Conservation (phyloP, 495 filamentous ascomycete species). For the Hamigera avellanea region DNA sequence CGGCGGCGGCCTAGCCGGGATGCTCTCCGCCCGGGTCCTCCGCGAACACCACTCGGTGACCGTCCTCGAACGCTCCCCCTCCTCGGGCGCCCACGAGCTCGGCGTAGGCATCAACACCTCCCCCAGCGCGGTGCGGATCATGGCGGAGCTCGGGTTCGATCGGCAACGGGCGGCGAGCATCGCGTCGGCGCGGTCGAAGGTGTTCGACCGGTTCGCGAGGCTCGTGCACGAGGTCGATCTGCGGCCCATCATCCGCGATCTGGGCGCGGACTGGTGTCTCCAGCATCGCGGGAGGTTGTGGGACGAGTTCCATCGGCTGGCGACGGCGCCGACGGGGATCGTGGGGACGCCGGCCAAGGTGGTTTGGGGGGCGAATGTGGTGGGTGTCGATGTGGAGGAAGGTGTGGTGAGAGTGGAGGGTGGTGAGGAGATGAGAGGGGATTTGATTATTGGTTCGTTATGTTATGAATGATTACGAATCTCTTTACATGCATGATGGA, state of each 20-base stretch:
- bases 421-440: slow-evolving; percentile 1
- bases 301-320: slow-evolving; percentile 4
- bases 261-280: slow-evolving; percentile 1
- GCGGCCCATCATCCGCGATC: not conserved
- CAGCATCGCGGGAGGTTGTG: slow-evolving; percentile 5
- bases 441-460: too few relatives aligned
- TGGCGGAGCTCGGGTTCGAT: slow-evolving; percentile 5
- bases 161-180: slow-evolving; percentile 1
- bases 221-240: not conserved
- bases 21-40: slow-evolving; percentile 4
- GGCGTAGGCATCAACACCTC: slow-evolving; percentile 1
- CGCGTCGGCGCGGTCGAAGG: not conserved
- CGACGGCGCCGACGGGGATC: slow-evolving; percentile 4
- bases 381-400: slow-evolving; percentile 4
- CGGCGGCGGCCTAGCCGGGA: slow-evolving; percentile 6
- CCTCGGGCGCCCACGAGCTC: not conserved
- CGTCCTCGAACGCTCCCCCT: slow-evolving; percentile 7
- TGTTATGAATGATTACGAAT: too few relatives aligned
- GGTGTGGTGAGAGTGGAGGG: not conserved
- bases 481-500: too few relatives aligned
- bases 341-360: slow-evolving; percentile 1
- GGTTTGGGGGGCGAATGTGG: not conserved
- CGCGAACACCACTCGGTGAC: slow-evolving; percentile 6
- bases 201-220: not conserved
- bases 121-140: slow-evolving; percentile 4